Base-by-base conservation (phyloP, 1,284 basidiomycete species). In the Ganoderma resinaceum region DNA sequence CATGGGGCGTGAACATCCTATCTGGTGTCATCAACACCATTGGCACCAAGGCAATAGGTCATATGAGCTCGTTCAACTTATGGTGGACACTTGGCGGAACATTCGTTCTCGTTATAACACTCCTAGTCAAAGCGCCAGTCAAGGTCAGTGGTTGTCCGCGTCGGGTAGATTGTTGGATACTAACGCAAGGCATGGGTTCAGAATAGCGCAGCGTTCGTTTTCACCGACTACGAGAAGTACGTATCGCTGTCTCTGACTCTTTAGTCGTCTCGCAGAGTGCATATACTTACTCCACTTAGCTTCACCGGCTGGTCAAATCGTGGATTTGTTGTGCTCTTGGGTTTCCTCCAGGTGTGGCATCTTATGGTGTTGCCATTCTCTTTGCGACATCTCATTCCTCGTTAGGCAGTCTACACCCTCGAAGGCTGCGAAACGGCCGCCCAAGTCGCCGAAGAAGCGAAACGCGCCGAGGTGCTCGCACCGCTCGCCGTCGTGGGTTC, bases 41-140 rank as follows among this genome's bases (percentile, higher is more conserved):
- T 31, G 88, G 88, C 2, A 89, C 88, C 26, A 86, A 85, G 71
- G 87, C 85, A 0, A 86, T 89, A 55, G 86, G 87, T 0, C 79
- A 81, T 3, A 86, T 88, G 84, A 88, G 87, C 71, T 76, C 83
- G 31, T 85, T 88, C 76, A 86, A 86, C 69, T 79, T 89, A 23
- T 89, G 87, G 87, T 89, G 87, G 88, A 89, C 87, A 7, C 78
- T 89, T 1, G 85, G 85, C 40, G 88, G 87, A n/a, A 89, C 88
- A 0, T 78, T 89, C 31, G 84, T 88, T 42, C 81, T 89, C 37
- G 85, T 87, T 23, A 84, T 87, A 63, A 84, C 86, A 0, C 78
- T 89, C 18, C 79, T 89, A 5, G 86, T 87, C 26, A 87, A 87
- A 75, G 83, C 88, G 2, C 87, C 87, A 1, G 79, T 78, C 37